These are phyloP conservation scores for Scedosporium boydii DNA, from an alignment of 2,329 filamentous ascomycete genomes.

Conservation along the genomic window DNA sequence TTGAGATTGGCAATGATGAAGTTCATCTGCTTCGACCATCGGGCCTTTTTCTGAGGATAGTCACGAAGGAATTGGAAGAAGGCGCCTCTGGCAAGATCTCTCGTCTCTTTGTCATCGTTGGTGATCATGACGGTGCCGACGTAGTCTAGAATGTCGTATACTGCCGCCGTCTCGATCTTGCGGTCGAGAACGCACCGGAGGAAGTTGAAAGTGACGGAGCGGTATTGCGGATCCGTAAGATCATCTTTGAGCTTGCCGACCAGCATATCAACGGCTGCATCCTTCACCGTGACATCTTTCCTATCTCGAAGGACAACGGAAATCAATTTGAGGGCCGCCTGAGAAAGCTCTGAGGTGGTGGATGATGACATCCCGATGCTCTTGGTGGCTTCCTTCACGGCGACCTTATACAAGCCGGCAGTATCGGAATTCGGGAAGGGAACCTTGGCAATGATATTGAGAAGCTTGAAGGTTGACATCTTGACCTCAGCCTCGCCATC, in stretches of 20 bases:
- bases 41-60: constrained; percentile 83
- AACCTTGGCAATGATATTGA: constrained; percentile 77
- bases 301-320: constrained; percentile 78
- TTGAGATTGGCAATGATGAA: constrained; percentile 88
- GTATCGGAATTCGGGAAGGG: constrained; percentile 65
- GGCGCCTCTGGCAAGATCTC: constrained; percentile 77
- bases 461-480: constrained; percentile 74
- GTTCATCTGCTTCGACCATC: constrained; percentile 79
- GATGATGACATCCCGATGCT: constrained; percentile 67
- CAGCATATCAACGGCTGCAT: constrained; percentile 73
- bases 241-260: constrained; percentile 77
- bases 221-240: constrained; percentile 82
- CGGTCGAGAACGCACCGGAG: constrained; percentile 77
- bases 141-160: constrained; percentile 88
- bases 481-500: constrained; percentile 87
- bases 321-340: constrained; percentile 81
- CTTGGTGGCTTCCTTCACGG: constrained; percentile 76
- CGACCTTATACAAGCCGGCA: constrained; percentile 58
- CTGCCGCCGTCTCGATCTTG: constrained; percentile 72
- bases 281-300: constrained; percentile 64
- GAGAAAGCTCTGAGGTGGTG: constrained; percentile 74
- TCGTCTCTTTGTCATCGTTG: constrained; percentile 80
- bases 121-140: constrained; percentile 90
- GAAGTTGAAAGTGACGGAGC: constrained; percentile 92
- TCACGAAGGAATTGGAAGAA: constrained; percentile 93